A percentile compares a stretch with the other conserved stretches of the same genome.
These are phyloP conservation scores for Penicillium sp. DNA, from an alignment of 2,329 filamentous ascomycete species.

Conservation along the genomic window DNA sequence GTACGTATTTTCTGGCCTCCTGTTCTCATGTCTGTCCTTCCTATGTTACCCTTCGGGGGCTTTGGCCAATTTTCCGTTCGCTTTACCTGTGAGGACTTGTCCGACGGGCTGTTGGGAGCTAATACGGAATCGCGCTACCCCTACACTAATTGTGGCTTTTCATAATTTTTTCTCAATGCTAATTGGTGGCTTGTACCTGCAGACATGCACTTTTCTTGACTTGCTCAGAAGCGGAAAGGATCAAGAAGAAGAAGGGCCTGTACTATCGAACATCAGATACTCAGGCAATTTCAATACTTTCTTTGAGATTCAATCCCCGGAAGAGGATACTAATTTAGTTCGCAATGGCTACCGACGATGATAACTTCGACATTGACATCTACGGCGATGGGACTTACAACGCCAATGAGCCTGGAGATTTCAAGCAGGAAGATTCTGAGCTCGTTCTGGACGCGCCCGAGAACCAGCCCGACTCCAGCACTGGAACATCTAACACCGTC, in stretches of 20 bases:
- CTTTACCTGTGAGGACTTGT: constrained; percentile 1
- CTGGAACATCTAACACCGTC: constrained; percentile 14
- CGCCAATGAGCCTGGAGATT: constrained; percentile 48
- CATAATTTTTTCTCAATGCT: constrained; percentile 32
- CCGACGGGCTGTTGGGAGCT: neutral
- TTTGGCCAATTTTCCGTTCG: constrained; percentile 7
- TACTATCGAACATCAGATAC: constrained; percentile 35
- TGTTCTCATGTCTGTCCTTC: constrained; percentile 4
- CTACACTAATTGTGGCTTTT: neutral
- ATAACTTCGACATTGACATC: constrained; percentile 70
- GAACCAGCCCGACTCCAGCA: constrained; percentile 22
- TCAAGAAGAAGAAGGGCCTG: constrained; percentile 33
- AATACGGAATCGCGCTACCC: neutral
- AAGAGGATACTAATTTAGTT: constrained; percentile 27
- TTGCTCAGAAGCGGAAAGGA: constrained; percentile 27
- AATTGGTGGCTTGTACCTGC: constrained; percentile 38
- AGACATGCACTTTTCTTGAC: constrained; percentile 47
- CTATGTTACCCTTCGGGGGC: constrained; percentile 11
- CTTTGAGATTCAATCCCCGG: constrained; percentile 23
- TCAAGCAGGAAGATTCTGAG: constrained; percentile 42
- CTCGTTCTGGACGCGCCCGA: constrained; percentile 41
- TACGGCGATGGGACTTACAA: constrained; percentile 60
- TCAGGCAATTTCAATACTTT: constrained; percentile 36
- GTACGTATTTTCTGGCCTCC: constrained; percentile 39
- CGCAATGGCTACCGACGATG: constrained; percentile 58